Evolutionary conservation across 1,284 basidiomycete species (phyloP), one percentile per base, ranked within the genome.

Genomic region (Cerrena zonata): DNA sequence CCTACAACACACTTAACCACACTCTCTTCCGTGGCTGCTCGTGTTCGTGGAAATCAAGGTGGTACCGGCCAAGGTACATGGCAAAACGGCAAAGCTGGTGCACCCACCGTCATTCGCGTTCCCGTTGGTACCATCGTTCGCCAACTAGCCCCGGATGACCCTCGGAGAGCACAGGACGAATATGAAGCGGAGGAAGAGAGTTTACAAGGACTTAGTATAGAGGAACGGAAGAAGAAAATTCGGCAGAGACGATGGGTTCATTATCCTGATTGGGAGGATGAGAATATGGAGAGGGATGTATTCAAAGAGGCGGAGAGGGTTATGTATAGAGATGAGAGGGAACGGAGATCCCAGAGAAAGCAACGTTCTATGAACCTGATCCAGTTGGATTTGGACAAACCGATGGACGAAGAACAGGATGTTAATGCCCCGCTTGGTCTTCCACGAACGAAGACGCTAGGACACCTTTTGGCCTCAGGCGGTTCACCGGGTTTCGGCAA

Each of bases 401-500:
- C 73, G 22, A 74, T 78, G 49, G 66, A 66, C 24, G 58, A 66
- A 2, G 71, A 73, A 48, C 72, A 74, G 2, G 73, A 88, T 51
- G 56, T 60, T 24, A 66, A 68, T 52, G 79, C 82, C 0, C 83
- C 89, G 0, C 74, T 94, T 1, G 82, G 87, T 2, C 71, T 80
- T 3, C 83, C 85, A 23, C 77, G 76, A 36, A 70, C 73, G 7
- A 79, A 80, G 47, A 70, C 77, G 19, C 69, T 84, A 0, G 87
- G 87, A 0, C 78, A 90, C 47, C 70, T 94, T 10, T 67, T 96
- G 37, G 84, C 88, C 0, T 64, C 78, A 2, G 96, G 96, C 1
- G 96, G 96, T 0, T 57, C 66, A 2, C 92, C 93, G 1, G 96
- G 96, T 0, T 65, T 89, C 12, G 96, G 96, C 4, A 99, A 99